Percentiles rank a stretch among this genome's conserved stretches.
Conservation (phyloP, 768 basidiomycete genomes). For the Calocera cornea region DNA sequence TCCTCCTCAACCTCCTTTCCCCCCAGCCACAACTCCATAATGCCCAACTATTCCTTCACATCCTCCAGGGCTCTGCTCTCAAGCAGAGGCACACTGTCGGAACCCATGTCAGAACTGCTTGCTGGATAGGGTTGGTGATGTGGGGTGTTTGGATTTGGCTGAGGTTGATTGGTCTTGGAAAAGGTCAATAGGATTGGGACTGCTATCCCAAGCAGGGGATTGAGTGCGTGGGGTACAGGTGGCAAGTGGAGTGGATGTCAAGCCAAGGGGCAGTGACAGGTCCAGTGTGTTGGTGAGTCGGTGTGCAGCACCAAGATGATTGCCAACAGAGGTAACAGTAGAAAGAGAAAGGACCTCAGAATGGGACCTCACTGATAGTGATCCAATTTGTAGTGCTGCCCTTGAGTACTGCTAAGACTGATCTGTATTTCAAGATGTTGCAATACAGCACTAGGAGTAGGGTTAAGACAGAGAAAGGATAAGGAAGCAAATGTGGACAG, state of each 20-base stretch:
- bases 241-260: background rate
- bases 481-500: no score
- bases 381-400: background rate
- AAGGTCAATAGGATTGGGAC: background rate
- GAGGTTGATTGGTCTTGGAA: background rate
- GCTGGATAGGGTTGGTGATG: background rate
- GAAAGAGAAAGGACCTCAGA: background rate
- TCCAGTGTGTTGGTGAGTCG: background rate
- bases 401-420: background rate
- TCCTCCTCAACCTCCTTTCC: background rate
- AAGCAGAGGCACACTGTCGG: background rate
- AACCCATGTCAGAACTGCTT: background rate
- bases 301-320: no score
- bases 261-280: background rate
- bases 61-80: background rate
- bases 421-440: background rate
- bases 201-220: background rate
- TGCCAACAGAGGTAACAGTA: background rate
- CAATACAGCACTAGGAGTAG: background rate
- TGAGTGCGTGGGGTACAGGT: background rate
- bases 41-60: background rate
- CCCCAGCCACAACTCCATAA: background rate
- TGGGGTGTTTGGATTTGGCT: background rate
- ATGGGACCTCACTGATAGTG: background rate
- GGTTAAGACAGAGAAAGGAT: no score